Base-by-base conservation (phyloP, 1,139 yeast genomes). In the Nakaseomyces delphensis region DNA sequence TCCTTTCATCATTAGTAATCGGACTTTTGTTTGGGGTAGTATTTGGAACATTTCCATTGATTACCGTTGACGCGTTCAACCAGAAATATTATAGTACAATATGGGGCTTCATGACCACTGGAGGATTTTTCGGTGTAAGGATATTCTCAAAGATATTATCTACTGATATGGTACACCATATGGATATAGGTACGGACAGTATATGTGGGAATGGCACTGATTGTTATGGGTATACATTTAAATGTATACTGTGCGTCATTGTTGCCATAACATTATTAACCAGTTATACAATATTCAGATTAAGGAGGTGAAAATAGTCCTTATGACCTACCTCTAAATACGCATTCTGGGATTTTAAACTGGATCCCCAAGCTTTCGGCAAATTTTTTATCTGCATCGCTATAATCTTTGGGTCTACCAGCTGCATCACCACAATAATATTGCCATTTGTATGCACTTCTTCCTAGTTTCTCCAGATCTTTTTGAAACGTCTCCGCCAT, bases 391-490 rank as follows among this genome's bases (percentile, higher is more conserved):
- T 89, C 97, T 43, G 84, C 73, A 53, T 84, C 89, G 69, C 89
- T 83, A 59, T 79, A 81, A 60, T 89, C 97, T 0, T 56, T 60
- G 1, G 60, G 56, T 42, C 97, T 68, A 0, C 97, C 98, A 6
- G 96, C 97, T 0, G 97, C 97, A 66, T 91, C 98, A 4, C 98
- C 98, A n/a, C 89, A 89, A 57, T 65, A 91, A 49, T 81, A 74
- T 43, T 84, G 75, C 21, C 65, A 51, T 1, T 63, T 66, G 36
- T 61, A 43, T 45, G 73, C 74, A 1, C 78, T 42, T 16, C 47
- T 36, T 3, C 40, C 51, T 1, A 42, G n/a, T 9, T 24, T 41
- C 11, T 43, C 36, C 14, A 60, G 43, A 42, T 74, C 72, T n/a
- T 58, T 52, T 10, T 48, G 48, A 28, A 81, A 65, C 36, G 66